Evolutionary conservation across 805 yeast genomes (phyloP).

Genomic region (Candida parachauliodes): DNA sequence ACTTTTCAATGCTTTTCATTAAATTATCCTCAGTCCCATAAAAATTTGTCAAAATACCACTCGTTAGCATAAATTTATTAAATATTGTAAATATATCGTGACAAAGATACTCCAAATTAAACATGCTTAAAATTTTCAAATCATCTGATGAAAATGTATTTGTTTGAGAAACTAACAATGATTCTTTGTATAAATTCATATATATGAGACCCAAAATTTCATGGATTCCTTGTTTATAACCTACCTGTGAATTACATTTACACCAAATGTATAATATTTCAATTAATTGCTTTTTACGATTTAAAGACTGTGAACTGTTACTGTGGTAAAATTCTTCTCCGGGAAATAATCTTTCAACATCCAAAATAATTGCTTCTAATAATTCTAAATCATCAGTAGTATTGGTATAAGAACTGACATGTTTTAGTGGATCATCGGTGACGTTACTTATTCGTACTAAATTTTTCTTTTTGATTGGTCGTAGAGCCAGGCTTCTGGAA

Average conservation of each 20-base stretch:
- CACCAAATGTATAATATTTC: constrained; percentile 48
- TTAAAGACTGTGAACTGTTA: constrained; percentile 13
- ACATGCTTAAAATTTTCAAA: constrained; percentile 33
- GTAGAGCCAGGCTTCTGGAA: neutral
- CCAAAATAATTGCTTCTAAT: constrained; percentile 43
- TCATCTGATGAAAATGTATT: constrained; percentile 27
- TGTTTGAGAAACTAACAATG: constrained; percentile 24
- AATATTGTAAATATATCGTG: constrained; percentile 45
- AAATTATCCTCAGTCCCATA: constrained; percentile 41
- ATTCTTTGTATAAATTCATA: constrained; percentile 36
- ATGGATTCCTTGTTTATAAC: constrained; percentile 56
- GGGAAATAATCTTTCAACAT: constrained; percentile 52
- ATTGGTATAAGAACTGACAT: neutral
- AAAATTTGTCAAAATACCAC: constrained; percentile 35
- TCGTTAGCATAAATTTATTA: constrained; percentile 37
- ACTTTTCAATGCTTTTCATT: constrained; percentile 44
- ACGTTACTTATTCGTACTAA: constrained; percentile 17
- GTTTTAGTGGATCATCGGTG: constrained; percentile 12
- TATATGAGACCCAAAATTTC: constrained; percentile 50
- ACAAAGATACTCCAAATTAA: constrained; percentile 32
- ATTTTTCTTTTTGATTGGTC: constrained; percentile 8
- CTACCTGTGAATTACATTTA: constrained; percentile 43
- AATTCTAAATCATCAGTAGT: constrained; percentile 35
- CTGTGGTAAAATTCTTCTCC: constrained; percentile 32
- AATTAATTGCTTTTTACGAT: constrained; percentile 29